These are phyloP conservation scores for Miscanthus sacchariflorus DNA, from an alignment of 202 grass and related monocot genomes.

Conservation along the genomic window DNA sequence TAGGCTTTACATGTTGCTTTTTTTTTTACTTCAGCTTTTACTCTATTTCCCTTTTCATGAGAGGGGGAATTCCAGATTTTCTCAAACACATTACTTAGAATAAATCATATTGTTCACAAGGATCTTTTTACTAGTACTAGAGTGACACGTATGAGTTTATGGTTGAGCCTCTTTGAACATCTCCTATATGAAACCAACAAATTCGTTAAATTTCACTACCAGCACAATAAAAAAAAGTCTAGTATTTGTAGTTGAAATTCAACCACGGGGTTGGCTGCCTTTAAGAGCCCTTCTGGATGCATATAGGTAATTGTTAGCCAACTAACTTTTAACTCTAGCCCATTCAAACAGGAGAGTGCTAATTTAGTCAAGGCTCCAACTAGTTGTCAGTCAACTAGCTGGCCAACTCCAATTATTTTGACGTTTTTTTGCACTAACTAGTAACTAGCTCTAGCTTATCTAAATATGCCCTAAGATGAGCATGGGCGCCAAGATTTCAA, in stretches of 20 bases:
- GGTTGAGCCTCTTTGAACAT: background rate
- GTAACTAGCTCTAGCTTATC: too few relatives aligned
- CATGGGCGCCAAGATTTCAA: background rate
- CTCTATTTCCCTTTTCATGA: background rate
- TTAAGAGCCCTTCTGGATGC: background rate
- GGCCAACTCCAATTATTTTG: too few relatives aligned
- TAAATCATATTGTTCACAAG: background rate
- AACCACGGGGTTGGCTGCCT: background rate
- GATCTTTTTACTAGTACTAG: background rate
- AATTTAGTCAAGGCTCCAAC: too few relatives aligned
- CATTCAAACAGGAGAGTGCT: background rate
- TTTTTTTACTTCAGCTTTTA: background rate
- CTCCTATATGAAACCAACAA: background rate
- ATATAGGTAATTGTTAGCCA: background rate
- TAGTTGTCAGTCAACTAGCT: too few relatives aligned
- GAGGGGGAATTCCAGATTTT: background rate
- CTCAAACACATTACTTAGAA: background rate
- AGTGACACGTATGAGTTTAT: background rate
- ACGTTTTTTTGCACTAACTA: too few relatives aligned
- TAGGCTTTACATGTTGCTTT: constrained; percentile 3
- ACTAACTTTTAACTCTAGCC: background rate
- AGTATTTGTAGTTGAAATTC: background rate
- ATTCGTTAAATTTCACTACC: background rate
- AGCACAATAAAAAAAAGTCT: background rate
- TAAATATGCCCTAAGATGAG: background rate